These are phyloP conservation scores for Isochrysis galbana DNA, from an alignment of 78 protist genomes.

Conservation along the genomic window DNA sequence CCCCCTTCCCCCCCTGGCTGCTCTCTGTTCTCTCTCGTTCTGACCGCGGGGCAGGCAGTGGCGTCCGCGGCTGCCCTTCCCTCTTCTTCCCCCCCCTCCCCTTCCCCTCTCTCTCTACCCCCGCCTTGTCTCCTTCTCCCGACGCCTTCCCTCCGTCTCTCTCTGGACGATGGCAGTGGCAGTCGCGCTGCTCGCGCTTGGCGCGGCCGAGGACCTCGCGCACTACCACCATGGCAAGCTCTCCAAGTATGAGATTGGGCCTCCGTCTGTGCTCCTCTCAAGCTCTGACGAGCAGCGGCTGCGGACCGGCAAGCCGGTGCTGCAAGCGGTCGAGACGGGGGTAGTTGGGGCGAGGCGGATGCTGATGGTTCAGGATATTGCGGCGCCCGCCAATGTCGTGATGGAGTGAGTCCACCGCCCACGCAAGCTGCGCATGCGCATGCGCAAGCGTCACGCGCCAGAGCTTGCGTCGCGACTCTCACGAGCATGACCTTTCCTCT, in stretches of 20 bases:
- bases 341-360: neutral
- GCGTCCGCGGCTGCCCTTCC: too few species aligned
- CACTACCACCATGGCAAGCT: neutral
- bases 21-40: too few species aligned
- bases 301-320: neutral
- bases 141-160: too few species aligned
- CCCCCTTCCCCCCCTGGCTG: too few species aligned
- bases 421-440: neutral
- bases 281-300: neutral
- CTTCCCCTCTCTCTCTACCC: too few species aligned
- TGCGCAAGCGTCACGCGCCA: neutral
- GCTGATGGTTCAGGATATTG: neutral
- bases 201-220: neutral
- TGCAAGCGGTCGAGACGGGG: neutral
- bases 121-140: too few species aligned
- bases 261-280: neutral
- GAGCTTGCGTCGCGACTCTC: neutral
- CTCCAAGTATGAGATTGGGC: neutral
- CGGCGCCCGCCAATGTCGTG: neutral
- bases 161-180: too few species aligned
- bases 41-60: too few species aligned
- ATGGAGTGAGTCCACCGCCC: neutral
- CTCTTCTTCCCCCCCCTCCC: too few species aligned
- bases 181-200: too few species aligned
- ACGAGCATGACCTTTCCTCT: neutral